These are phyloP conservation scores for Phytopythium chamaehyphon DNA, from an alignment of 352 stramenopile species.

Conservation along the genomic window DNA sequence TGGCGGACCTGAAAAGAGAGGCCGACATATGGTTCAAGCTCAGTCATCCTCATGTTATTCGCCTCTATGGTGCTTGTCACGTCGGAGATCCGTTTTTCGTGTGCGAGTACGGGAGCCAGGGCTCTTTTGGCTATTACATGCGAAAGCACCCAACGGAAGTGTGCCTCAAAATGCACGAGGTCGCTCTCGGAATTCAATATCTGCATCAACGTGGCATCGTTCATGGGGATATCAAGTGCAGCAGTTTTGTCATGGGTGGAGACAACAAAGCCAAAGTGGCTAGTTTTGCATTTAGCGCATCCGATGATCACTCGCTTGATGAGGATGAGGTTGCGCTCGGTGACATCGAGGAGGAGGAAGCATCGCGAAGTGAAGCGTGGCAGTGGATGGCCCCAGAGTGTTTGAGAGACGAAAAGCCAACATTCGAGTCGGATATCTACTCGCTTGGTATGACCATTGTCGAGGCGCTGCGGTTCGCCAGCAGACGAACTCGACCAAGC, in stretches of 20 bases:
- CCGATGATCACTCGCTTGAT: too few relatives aligned
- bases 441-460: conserved; percentile 47
- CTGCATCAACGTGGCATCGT: conserved; percentile 31
- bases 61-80: conserved; percentile 35
- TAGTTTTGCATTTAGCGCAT: conserved; percentile 36
- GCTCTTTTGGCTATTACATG: conserved; percentile 34
- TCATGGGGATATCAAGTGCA: conserved; percentile 67
- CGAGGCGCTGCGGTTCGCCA: conserved; percentile 14
- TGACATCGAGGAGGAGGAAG: conserved; percentile 16
- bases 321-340: conserved; percentile 6
- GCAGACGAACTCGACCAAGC: too few relatives aligned
- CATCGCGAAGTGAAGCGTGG: neutral
- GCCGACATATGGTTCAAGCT: conserved; percentile 28
- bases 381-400: conserved; percentile 27
- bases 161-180: conserved; percentile 28
- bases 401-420: conserved; percentile 8
- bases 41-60: conserved; percentile 29
- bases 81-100: conserved; percentile 35
- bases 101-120: conserved; percentile 30
- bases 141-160: conserved; percentile 7
- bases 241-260: conserved; percentile 47
- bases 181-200: conserved; percentile 28
- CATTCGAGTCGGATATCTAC: conserved; percentile 36
- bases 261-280: conserved; percentile 33
- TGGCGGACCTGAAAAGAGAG: conserved; percentile 20